Evolutionary conservation across 805 yeast genomes (phyloP).

Genomic region (Candida odintsovae): DNA sequence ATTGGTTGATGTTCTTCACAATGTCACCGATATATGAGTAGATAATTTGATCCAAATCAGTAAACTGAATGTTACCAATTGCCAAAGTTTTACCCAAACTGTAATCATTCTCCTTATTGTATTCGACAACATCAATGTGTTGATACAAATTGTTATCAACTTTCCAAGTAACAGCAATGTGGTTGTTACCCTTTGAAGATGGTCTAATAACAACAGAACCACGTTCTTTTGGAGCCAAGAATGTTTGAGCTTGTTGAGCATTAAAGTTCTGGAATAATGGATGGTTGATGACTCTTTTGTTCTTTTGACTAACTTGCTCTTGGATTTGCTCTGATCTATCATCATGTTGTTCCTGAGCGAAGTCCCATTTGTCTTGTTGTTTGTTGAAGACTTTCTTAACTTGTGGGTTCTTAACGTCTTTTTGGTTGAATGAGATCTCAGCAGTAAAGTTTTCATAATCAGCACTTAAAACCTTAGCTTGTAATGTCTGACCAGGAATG

Average conservation of each 20-base stretch:
- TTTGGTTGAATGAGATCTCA: slow-evolving; percentile 62
- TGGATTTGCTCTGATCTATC: slow-evolving; percentile 48
- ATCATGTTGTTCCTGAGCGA: slow-evolving; percentile 67
- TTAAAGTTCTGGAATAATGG: slow-evolving; percentile 83
- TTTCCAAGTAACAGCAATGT: slow-evolving; percentile 93
- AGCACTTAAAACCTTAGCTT: slow-evolving; percentile 67
- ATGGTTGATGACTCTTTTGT: slow-evolving; percentile 80
- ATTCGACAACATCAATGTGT: slow-evolving; percentile 82
- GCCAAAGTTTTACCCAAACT: slow-evolving; percentile 51
- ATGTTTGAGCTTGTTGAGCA: slow-evolving; percentile 87
- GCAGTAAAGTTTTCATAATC: slow-evolving; percentile 74
- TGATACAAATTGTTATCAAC: slow-evolving; percentile 88
- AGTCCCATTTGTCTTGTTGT: slow-evolving; percentile 74
- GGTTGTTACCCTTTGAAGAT: slow-evolving; percentile 83
- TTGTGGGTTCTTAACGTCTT: slow-evolving; percentile 52
- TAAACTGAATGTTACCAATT: slow-evolving; percentile 66
- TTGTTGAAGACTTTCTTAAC: slow-evolving; percentile 30
- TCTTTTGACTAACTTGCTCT: slow-evolving; percentile 61
- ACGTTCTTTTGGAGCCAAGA: slow-evolving; percentile 77
- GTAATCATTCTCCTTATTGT: slow-evolving; percentile 56
- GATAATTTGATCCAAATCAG: slow-evolving; percentile 90
- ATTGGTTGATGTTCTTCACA: slow-evolving; percentile 76
- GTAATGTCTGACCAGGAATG: slow-evolving; percentile 75
- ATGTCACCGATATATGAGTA: slow-evolving; percentile 81
- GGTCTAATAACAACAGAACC: slow-evolving; percentile 96